These are phyloP conservation scores for Phlebiopsis gigantea DNA, from an alignment of 768 basidiomycete species.

Conservation along the genomic window DNA sequence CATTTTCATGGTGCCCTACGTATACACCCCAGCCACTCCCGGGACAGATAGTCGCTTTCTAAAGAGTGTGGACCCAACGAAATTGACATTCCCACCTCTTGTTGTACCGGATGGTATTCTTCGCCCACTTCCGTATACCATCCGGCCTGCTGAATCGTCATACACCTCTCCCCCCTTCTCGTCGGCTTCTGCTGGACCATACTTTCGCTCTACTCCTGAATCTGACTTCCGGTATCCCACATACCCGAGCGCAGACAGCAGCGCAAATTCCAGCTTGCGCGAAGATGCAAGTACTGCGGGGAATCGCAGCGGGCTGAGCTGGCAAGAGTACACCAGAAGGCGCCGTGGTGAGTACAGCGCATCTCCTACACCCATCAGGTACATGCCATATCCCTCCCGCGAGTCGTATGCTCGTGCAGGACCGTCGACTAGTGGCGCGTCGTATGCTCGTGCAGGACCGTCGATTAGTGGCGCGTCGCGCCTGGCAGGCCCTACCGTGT, in stretches of 20 bases:
- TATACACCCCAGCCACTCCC: background rate
- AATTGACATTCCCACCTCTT: background rate
- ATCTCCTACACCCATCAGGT: background rate
- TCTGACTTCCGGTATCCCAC: background rate
- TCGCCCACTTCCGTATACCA: background rate
- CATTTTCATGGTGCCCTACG: background rate
- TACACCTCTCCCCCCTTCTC: background rate
- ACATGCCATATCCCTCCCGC: background rate
- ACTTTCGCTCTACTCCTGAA: background rate
- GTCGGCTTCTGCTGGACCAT: background rate
- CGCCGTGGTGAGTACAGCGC: background rate
- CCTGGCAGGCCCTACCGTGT: too few species aligned
- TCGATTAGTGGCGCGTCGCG: background rate
- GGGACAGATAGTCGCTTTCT: background rate
- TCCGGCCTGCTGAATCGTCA: background rate
- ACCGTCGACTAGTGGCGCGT: background rate
- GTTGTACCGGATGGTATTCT: background rate
- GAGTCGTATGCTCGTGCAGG: background rate
- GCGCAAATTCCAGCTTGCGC: background rate
- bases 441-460: too few species aligned
- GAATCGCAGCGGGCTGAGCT: background rate
- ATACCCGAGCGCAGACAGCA: background rate
- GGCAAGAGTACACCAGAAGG: background rate
- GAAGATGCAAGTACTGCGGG: background rate
- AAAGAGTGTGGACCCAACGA: background rate